Evolutionary conservation across 116 monocot species (phyloP).

Genomic region (Thalassia testudinum): DNA sequence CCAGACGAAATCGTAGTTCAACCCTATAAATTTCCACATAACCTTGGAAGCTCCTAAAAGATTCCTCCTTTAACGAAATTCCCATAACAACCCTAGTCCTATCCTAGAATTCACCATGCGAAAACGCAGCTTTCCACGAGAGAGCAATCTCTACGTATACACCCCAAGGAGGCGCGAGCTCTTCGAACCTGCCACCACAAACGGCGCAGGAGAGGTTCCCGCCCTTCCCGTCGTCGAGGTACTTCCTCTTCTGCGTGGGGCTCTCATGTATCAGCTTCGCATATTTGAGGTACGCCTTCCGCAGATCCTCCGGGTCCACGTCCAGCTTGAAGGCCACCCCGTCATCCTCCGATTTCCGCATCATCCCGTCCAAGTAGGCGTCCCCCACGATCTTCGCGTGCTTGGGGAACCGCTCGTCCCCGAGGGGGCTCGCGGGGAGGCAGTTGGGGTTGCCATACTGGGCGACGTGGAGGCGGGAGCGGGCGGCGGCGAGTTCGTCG

Average conservation of each 20-base stretch:
- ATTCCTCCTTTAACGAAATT: too few species aligned
- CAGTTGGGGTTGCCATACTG: slow-evolving; percentile 21
- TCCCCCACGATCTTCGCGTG: slow-evolving; percentile 30
- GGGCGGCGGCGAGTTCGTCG: neutral
- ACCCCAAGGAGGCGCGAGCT: neutral
- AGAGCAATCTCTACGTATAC: too few species aligned
- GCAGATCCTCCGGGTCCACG: slow-evolving; percentile 44
- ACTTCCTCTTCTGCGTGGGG: slow-evolving; percentile 25
- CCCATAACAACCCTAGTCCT: too few species aligned
- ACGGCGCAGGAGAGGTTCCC: slow-evolving; percentile 54
- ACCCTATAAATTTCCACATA: too few species aligned
- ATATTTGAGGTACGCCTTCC: slow-evolving; percentile 60
- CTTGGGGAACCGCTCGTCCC: slow-evolving; percentile 25
- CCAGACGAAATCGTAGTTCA: too few species aligned
- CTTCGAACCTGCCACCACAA: slow-evolving; percentile 94
- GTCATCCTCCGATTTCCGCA: slow-evolving; percentile 1
- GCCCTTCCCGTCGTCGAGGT: slow-evolving; percentile 45
- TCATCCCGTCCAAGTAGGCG: neutral
- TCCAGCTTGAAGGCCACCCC: slow-evolving; percentile 7
- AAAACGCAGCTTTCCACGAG: too few species aligned
- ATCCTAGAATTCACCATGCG: too few species aligned
- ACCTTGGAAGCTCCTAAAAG: too few species aligned
- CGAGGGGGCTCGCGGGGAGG: slow-evolving; percentile 12
- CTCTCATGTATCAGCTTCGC: slow-evolving; percentile 60
- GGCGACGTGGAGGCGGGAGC: neutral